phyloP scores from a whole-genome alignment of 2,329 filamentous ascomycete species.

The Drechslerella dactyloides region DNA sequence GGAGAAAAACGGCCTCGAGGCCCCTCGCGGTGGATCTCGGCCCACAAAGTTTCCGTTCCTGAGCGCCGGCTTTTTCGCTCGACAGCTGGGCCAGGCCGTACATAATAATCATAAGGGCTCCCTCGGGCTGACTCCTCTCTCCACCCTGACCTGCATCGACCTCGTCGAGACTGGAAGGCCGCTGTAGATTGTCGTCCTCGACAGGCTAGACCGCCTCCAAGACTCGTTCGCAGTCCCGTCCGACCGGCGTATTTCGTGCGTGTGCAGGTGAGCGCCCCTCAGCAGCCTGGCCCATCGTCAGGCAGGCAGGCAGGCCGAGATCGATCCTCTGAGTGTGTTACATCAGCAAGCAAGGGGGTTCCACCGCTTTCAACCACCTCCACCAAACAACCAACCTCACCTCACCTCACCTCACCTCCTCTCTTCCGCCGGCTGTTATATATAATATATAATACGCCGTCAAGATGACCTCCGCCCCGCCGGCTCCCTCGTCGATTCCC shows the following conservation, averaged over 20 bases:
- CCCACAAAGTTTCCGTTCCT: constrained; percentile 26
- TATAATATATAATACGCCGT: constrained; percentile 56
- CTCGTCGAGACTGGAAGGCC: not conserved
- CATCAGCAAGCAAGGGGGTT: constrained; percentile 27
- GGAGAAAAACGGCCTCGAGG: not conserved
- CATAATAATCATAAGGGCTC: no score
- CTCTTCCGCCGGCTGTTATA: constrained; percentile 8
- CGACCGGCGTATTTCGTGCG: no score
- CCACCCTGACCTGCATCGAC: not conserved
- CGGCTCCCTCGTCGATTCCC: constrained; percentile 57
- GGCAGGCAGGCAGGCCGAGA: not conserved
- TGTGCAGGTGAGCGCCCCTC: no score
- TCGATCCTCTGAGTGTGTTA: constrained; percentile 6
- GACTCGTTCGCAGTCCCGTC: no score
- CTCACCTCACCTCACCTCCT: not conserved
- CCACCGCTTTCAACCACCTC: constrained; percentile 11
- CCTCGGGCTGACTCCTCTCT: constrained; percentile 2
- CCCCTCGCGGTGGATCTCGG: constrained; percentile 8
- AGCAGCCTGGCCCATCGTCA: no score
- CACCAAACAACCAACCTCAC: no score
- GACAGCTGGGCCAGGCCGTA: not conserved
- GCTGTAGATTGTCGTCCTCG: no score
- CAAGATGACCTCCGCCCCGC: constrained; percentile 59
- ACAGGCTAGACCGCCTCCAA: no score
- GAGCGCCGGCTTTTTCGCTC: constrained; percentile 9